Percentiles rank a stretch among this genome's conserved stretches.
Evolutionary conservation across 2,329 filamentous ascomycete genomes (phyloP).

Genomic region (Trichoderma breve): DNA sequence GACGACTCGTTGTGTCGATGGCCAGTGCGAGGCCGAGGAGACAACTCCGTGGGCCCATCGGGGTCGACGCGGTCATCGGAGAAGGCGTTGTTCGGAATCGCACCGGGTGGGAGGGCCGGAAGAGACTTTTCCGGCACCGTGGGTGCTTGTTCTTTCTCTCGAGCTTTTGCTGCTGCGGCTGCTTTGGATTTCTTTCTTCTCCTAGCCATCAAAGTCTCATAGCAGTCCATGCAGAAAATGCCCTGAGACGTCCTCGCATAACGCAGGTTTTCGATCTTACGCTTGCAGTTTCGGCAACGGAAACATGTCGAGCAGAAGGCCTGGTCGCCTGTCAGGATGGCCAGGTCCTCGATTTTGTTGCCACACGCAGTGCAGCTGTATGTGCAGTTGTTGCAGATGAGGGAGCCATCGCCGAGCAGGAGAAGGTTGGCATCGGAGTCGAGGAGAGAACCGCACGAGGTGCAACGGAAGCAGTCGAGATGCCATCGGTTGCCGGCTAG

Average conservation of each 20-base stretch:
- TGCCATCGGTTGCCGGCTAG: constrained; percentile 95
- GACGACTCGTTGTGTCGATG: constrained; percentile 54
- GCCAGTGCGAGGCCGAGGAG: constrained; percentile 56
- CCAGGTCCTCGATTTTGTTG: constrained; percentile 97
- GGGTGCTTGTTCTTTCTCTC: constrained; percentile 62
- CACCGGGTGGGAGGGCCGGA: constrained; percentile 81
- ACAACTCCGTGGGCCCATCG: constrained; percentile 64
- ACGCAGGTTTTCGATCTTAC: constrained; percentile 95
- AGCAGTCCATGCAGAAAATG: constrained; percentile 99
- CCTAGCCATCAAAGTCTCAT: constrained; percentile 93
- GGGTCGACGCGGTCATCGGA: constrained; percentile 58
- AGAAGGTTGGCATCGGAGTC: constrained; percentile 98
- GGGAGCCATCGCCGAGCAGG: constrained; percentile 91
- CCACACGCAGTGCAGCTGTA: constrained; percentile 97
- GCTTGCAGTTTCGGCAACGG: constrained; percentile 95
- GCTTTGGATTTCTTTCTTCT: constrained; percentile 82
- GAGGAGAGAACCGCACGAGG: constrained; percentile 90
- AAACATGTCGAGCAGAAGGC: constrained; percentile 98
- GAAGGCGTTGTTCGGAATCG: constrained; percentile 61
- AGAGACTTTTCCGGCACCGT: constrained; percentile 87
- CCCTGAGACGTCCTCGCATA: constrained; percentile 97
- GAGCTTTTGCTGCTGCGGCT: constrained; percentile 54
- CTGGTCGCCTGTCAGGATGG: constrained; percentile 95
- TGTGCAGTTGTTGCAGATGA: constrained; percentile 99
- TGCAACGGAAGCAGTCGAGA: constrained; percentile 97